Conservation (phyloP, 2,329 filamentous ascomycete genomes). For the Epichloe coenophiala region DNA sequence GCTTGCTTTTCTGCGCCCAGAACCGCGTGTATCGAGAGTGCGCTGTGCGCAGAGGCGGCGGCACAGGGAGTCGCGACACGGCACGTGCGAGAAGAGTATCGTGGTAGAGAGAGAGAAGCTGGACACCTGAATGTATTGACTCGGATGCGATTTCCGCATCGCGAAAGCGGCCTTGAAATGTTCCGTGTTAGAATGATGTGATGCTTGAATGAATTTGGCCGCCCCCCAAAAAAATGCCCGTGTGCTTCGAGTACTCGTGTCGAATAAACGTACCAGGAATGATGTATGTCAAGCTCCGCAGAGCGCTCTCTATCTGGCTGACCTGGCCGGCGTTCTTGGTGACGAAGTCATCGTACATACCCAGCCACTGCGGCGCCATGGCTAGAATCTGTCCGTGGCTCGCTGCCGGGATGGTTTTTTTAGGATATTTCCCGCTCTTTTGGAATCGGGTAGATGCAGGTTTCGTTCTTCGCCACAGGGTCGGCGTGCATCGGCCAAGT, state of each 20-base stretch:
- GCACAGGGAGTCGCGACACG: slow-evolving; percentile 44
- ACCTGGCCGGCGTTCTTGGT: slow-evolving; percentile 89
- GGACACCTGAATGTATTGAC: slow-evolving; percentile 75
- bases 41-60: slow-evolving; percentile 39
- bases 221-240: background rate
- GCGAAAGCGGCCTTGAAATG: slow-evolving; percentile 55
- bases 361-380: slow-evolving; percentile 48
- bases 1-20: slow-evolving; percentile 47
- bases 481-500: too few relatives aligned
- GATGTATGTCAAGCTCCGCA: slow-evolving; percentile 89
- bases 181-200: background rate
- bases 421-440: too few relatives aligned
- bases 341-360: slow-evolving; percentile 78
- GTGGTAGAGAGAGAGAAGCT: slow-evolving; percentile 86
- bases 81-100: slow-evolving; percentile 65
- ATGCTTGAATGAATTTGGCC: background rate
- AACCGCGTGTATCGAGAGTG: slow-evolving; percentile 55
- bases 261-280: slow-evolving; percentile 52
- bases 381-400: slow-evolving; percentile 1
- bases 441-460: too few relatives aligned
- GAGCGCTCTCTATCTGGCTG: slow-evolving; percentile 83
- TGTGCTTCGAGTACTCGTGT: too few relatives aligned
- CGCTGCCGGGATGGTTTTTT: background rate
- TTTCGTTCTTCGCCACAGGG: too few relatives aligned
- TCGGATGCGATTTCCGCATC: slow-evolving; percentile 94